phyloP scores from a whole-genome alignment of 768 basidiomycete species.

The Trametes coccinea region DNA sequence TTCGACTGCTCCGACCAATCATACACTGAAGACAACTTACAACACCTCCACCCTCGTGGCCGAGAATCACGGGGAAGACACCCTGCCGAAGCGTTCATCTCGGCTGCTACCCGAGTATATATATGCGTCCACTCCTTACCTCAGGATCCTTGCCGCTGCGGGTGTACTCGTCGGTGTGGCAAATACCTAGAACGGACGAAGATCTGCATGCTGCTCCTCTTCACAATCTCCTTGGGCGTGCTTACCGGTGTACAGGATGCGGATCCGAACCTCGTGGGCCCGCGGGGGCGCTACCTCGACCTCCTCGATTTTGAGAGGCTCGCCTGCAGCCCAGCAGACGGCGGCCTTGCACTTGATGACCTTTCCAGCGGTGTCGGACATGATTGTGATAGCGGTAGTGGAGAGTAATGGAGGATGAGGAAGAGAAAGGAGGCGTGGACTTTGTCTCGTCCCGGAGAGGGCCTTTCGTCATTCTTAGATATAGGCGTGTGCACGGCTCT shows the following conservation, averaged over 20 bases:
- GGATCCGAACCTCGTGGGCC: constrained; percentile 90
- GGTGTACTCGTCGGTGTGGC: constrained; percentile 98
- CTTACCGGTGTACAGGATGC: constrained; percentile 87
- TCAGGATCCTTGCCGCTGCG: constrained; percentile 95
- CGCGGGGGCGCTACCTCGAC: constrained; percentile 92
- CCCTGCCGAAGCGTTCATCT: constrained; percentile 49
- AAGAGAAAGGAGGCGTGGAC: constrained; percentile 17
- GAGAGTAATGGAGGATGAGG: constrained; percentile 27
- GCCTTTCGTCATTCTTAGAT: constrained; percentile 18
- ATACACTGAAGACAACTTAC: constrained; percentile 46
- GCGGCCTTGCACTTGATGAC: constrained; percentile 87
- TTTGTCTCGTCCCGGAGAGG: background rate
- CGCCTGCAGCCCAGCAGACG: constrained; percentile 92
- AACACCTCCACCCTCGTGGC: constrained; percentile 92
- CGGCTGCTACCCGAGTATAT: constrained; percentile 13
- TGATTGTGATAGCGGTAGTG: constrained; percentile 35
- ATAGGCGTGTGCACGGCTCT: constrained; percentile 16
- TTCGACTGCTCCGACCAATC: background rate
- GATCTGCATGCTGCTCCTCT: background rate
- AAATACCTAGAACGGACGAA: constrained; percentile 60
- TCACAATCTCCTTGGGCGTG: constrained; percentile 5
- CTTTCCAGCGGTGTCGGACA: constrained; percentile 78
- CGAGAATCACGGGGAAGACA: constrained; percentile 89
- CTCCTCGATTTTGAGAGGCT: constrained; percentile 84
- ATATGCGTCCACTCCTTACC: constrained; percentile 42